These are phyloP conservation scores for Parsonsia alboflavescens DNA, from an alignment of 257 asterid species.

Conservation along the genomic window DNA sequence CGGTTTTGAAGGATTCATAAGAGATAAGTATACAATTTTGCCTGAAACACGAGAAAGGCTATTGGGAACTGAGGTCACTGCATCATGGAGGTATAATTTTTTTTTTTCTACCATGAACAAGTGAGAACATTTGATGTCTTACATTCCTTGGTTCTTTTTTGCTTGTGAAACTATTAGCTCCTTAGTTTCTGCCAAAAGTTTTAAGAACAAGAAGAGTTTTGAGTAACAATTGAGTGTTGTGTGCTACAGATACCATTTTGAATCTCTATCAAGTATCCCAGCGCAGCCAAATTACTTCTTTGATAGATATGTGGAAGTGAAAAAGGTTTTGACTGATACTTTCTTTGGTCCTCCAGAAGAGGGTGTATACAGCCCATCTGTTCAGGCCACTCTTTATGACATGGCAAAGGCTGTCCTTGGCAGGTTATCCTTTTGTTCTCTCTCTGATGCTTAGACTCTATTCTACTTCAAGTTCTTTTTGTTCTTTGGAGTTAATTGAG, in stretches of 20 bases:
- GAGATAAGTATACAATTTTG: slow-evolving; percentile 80
- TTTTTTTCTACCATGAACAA: not conserved
- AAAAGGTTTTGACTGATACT: slow-evolving; percentile 51
- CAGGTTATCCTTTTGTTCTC: slow-evolving; percentile 39
- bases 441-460: not conserved
- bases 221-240: slow-evolving; percentile 7
- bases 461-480: not conserved
- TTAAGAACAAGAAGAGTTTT: not conserved
- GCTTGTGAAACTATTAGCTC: not conserved
- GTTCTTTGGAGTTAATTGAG: slow-evolving; percentile 10
- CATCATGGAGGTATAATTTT: slow-evolving; percentile 68
- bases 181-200: not conserved
- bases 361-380: slow-evolving; percentile 96
- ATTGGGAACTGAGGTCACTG: slow-evolving; percentile 90
- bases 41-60: slow-evolving; percentile 94
- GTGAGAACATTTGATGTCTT: not conserved
- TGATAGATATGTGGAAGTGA: slow-evolving; percentile 62
- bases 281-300: slow-evolving; percentile 46
- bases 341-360: slow-evolving; percentile 73
- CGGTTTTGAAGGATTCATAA: slow-evolving; percentile 90
- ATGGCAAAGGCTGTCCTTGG: slow-evolving; percentile 80
- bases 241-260: slow-evolving; percentile 60
- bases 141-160: not conserved
- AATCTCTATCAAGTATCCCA: slow-evolving; percentile 59
- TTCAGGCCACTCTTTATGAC: slow-evolving; percentile 76